Conservation (phyloP, 2,329 filamentous ascomycete species). For the Cercospora nicotianae region DNA sequence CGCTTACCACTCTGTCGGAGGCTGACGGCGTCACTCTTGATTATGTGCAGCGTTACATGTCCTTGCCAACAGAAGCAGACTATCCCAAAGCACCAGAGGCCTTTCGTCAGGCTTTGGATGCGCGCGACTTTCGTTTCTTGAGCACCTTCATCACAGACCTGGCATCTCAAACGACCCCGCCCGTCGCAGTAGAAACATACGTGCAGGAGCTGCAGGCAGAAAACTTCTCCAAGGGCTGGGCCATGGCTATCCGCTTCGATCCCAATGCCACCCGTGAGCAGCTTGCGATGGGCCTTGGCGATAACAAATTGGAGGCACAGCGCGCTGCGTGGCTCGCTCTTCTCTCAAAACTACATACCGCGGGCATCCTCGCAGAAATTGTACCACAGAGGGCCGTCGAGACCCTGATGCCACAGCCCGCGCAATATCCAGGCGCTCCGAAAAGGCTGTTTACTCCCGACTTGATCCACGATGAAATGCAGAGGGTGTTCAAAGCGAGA, state of each 20-base stretch:
- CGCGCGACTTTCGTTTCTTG: not conserved
- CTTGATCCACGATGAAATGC: not conserved
- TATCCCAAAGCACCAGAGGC: not conserved
- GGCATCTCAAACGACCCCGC: not conserved
- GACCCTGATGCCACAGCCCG: not conserved
- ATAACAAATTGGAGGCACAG: not conserved
- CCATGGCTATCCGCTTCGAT: not conserved
- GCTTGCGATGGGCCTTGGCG: constrained; percentile 4
- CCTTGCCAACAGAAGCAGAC: not conserved
- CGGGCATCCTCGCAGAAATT: constrained; percentile 6
- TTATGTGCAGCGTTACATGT: not conserved
- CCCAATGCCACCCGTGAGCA: not conserved
- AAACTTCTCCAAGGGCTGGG: not conserved
- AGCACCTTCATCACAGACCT: not conserved
- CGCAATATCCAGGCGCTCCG: constrained; percentile 14
- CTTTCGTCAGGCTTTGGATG: not conserved
- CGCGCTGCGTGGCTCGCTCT: constrained; percentile 10
- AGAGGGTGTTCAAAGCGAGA: not conserved
- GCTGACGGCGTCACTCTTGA: not conserved
- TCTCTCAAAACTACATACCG: constrained; percentile 11
- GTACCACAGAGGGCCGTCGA: not conserved
- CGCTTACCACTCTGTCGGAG: not conserved
- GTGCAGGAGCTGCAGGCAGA: not conserved
- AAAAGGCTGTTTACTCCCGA: constrained; percentile 4
- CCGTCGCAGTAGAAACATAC: not conserved